phyloP scores from a whole-genome alignment of 768 basidiomycete genomes.

The Tylopilus subfusipes region DNA sequence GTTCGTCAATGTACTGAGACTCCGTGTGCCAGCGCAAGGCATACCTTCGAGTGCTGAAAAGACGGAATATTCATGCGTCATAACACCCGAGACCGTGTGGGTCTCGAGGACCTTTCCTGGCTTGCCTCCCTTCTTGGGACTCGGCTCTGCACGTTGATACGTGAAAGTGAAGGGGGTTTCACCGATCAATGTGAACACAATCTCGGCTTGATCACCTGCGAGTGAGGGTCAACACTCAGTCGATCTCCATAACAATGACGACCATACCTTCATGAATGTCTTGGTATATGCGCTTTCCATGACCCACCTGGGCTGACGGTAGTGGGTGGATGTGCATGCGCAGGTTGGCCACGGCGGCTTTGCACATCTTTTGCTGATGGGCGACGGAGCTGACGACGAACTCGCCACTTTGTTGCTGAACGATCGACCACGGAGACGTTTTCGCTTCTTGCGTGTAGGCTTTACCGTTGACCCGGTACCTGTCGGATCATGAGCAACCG shows the following conservation, averaged over 20 bases:
- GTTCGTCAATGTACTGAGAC: constrained; percentile 1
- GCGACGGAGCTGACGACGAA: constrained; percentile 88
- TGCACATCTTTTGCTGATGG: constrained; percentile 91
- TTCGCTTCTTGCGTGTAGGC: constrained; percentile 69
- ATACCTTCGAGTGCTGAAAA: constrained; percentile 88
- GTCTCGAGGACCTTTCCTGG: constrained; percentile 83
- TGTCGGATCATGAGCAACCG: constrained; percentile 28
- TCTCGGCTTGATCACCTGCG: constrained; percentile 88
- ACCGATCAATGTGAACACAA: constrained; percentile 84
- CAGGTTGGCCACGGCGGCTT: constrained; percentile 74
- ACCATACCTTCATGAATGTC: constrained; percentile 82
- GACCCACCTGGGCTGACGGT: constrained; percentile 85
- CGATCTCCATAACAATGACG: background rate
- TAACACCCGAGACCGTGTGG: constrained; percentile 82
- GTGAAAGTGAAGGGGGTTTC: constrained; percentile 97
- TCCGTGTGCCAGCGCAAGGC: constrained; percentile 12
- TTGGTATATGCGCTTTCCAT: constrained; percentile 77
- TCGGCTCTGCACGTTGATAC: constrained; percentile 79
- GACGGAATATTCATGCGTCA: constrained; percentile 77
- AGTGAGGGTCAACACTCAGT: constrained; percentile 1
- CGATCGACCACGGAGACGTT: constrained; percentile 79
- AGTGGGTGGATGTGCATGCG: constrained; percentile 72
- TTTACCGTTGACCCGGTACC: constrained; percentile 81
- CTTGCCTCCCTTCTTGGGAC: constrained; percentile 62
- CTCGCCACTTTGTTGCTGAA: constrained; percentile 76